A percentile compares a stretch with the other conserved stretches of the same genome.
These are phyloP conservation scores for Penicillium freii DNA, from an alignment of 2,329 filamentous ascomycete species.

Conservation along the genomic window DNA sequence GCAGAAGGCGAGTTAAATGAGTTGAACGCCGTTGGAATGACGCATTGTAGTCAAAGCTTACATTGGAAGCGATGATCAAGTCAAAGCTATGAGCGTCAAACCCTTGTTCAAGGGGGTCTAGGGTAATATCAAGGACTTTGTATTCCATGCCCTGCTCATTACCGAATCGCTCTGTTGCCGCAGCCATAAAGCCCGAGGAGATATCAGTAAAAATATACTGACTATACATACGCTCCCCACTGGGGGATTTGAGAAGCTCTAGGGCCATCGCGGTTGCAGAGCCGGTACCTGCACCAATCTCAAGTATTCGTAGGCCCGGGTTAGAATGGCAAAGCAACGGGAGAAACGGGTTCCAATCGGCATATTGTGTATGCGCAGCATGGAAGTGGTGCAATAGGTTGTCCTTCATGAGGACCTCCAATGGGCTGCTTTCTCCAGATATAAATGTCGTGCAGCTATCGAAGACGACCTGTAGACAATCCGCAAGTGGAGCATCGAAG, in stretches of 20 bases:
- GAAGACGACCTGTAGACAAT: background rate
- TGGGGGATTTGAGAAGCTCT: constrained; percentile 1
- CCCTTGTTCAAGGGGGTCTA: constrained; percentile 6
- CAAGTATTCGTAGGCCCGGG: constrained; percentile 8
- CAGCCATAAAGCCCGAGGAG: constrained; percentile 6
- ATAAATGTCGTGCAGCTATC: background rate
- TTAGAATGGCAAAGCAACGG: constrained; percentile 2
- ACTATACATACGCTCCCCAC: constrained; percentile 3
- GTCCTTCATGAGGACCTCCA: constrained; percentile 10
- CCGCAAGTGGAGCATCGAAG: constrained; percentile 3
- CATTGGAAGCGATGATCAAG: constrained; percentile 13
- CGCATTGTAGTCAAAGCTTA: background rate
- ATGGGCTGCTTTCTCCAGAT: background rate
- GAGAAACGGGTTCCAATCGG: constrained; percentile 1
- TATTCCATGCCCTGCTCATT: constrained; percentile 1
- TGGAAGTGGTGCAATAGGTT: constrained; percentile 3
- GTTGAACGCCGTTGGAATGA: background rate
- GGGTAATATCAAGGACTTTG: constrained; percentile 6
- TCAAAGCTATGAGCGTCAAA: constrained; percentile 6
- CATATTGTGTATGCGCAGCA: constrained; percentile 10
- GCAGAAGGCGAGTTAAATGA: background rate
- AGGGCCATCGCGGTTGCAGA: constrained; percentile 11
- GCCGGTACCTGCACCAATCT: constrained; percentile 16
- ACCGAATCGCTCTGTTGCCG: constrained; percentile 2
- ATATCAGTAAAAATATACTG: constrained; percentile 21